phyloP scores from a whole-genome alignment of 148 eudicot species.

The Rhododendron ferrugineum region DNA sequence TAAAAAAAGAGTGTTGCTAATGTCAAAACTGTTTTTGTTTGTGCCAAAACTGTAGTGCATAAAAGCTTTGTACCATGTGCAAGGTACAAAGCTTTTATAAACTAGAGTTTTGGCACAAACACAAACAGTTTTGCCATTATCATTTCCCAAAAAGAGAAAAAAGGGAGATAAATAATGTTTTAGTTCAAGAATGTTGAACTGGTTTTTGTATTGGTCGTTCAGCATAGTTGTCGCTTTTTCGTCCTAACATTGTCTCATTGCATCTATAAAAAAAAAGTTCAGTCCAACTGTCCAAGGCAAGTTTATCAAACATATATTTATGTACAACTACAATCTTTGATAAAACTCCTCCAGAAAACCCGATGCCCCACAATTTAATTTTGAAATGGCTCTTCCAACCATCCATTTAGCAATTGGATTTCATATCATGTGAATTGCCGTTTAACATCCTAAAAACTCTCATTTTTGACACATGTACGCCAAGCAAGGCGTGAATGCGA shows the following conservation, averaged over 20 bases:
- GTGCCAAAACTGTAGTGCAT: too few relatives aligned
- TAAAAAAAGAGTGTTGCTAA: too few relatives aligned
- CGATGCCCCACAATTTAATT: neutral
- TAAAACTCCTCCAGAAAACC: neutral
- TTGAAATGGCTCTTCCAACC: neutral
- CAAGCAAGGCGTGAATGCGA: too few relatives aligned
- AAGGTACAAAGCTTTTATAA: too few relatives aligned
- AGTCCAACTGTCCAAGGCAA: neutral
- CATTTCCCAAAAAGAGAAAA: neutral
- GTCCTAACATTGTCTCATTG: neutral
- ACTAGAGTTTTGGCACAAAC: too few relatives aligned
- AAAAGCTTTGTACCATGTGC: too few relatives aligned
- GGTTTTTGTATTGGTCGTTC: neutral
- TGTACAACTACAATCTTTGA: neutral
- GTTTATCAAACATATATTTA: neutral
- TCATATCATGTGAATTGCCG: neutral
- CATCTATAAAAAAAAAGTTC: neutral
- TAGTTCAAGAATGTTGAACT: neutral
- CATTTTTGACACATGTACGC: too few relatives aligned
- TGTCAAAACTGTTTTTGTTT: too few relatives aligned
- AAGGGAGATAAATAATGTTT: neutral
- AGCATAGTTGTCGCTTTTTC: neutral
- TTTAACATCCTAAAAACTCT: neutral
- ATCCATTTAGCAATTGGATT: neutral
- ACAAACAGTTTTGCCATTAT: too few relatives aligned